A percentile compares a stretch with the other conserved stretches of the same genome.
phyloP scores from a whole-genome alignment of 2,329 filamentous ascomycete genomes.

The Cytospora paraplurivora region DNA sequence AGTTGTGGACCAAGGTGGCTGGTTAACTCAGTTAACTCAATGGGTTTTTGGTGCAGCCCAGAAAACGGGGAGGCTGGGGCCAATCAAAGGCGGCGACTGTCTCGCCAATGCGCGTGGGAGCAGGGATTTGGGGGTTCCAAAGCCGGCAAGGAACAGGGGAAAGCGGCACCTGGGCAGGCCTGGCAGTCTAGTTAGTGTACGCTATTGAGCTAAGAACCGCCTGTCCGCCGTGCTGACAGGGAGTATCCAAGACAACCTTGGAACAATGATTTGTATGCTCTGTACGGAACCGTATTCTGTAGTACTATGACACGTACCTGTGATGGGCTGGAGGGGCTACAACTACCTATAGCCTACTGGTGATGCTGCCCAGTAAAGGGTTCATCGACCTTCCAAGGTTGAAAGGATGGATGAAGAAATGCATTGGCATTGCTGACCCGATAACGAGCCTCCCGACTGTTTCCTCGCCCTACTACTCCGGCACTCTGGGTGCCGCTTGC shows the following conservation, averaged over 20 bases:
- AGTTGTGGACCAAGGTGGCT: constrained; percentile 21
- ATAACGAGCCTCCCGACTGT: too few species aligned
- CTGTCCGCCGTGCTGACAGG: neutral
- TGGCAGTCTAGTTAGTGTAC: neutral
- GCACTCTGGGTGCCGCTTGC: too few species aligned
- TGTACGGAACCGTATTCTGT: too few species aligned
- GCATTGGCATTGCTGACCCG: too few species aligned
- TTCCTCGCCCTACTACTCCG: too few species aligned
- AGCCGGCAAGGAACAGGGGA: neutral
- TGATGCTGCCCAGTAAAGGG: too few species aligned
- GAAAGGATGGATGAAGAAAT: too few species aligned
- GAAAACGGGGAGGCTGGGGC: constrained; percentile 24
- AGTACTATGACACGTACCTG: too few species aligned
- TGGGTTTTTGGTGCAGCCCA: constrained; percentile 7
- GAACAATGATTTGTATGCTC: too few species aligned
- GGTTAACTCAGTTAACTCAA: neutral
- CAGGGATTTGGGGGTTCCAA: neutral
- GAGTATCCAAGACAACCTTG: neutral
- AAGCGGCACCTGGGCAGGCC: neutral
- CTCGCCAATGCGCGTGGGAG: constrained; percentile 8
- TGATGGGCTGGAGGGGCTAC: too few species aligned
- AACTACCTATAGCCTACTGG: too few species aligned
- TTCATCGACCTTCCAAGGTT: too few species aligned
- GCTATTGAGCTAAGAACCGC: neutral
- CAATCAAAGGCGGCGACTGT: constrained; percentile 19